Evolutionary conservation across 805 yeast species (phyloP).

Genomic region (Sugiyamaella boreocaroliniensis): DNA sequence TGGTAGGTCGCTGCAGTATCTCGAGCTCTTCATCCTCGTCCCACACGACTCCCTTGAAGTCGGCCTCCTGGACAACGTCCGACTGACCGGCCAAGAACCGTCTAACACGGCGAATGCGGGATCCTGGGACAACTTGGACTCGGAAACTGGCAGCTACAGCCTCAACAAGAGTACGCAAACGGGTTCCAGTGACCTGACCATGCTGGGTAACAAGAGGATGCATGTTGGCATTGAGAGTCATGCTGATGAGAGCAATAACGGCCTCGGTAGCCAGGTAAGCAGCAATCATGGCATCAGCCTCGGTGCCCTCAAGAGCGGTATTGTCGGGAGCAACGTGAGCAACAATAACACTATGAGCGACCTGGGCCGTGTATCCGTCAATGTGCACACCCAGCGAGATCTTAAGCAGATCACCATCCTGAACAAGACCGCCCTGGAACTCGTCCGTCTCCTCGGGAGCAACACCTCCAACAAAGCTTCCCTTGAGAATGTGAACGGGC

Average conservation of each 20-base stretch:
- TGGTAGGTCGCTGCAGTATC: not conserved
- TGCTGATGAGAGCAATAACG: constrained; percentile 67
- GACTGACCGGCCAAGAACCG: constrained; percentile 95
- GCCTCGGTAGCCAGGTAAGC: constrained; percentile 85
- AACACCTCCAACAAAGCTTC: constrained; percentile 70
- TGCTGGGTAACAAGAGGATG: constrained; percentile 12
- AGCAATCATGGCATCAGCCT: constrained; percentile 88
- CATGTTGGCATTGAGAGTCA: constrained; percentile 53
- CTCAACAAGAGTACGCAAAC: constrained; percentile 72
- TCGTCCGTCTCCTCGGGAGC: constrained; percentile 59
- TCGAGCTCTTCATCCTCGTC: constrained; percentile 21
- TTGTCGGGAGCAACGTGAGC: constrained; percentile 46
- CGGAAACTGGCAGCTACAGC: constrained; percentile 77
- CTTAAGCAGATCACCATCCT: constrained; percentile 80
- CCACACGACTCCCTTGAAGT: constrained; percentile 75
- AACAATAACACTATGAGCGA: constrained; percentile 76
- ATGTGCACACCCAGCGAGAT: constrained; percentile 83
- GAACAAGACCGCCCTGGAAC: constrained; percentile 40
- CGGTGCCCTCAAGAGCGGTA: constrained; percentile 76
- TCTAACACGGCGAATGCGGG: constrained; percentile 84
- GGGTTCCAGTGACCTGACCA: constrained; percentile 52
- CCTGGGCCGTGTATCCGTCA: constrained; percentile 88
- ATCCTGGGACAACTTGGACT: constrained; percentile 86
- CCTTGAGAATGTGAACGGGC: constrained; percentile 85
- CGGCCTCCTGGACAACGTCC: constrained; percentile 87